These are phyloP conservation scores for Chaetomiaceae sp. DNA, from an alignment of 2,329 filamentous ascomycete genomes.

Conservation along the genomic window DNA sequence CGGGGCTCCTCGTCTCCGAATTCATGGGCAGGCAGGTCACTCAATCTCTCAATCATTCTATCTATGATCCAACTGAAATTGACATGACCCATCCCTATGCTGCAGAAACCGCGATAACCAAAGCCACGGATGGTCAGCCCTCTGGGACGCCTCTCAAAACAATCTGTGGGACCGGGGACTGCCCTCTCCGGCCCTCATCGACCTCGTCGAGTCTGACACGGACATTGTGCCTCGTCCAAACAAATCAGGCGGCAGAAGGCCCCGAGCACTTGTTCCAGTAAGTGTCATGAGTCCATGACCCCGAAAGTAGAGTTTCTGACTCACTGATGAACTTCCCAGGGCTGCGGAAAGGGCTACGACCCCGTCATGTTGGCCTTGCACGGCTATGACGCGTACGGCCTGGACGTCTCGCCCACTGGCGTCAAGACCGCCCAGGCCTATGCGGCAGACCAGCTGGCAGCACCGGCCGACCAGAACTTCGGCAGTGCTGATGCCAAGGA, in stretches of 20 bases:
- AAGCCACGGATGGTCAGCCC: not conserved
- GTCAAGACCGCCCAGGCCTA: constrained; percentile 21
- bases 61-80: too few relatives aligned
- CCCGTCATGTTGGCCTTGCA: constrained; percentile 51
- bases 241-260: not conserved
- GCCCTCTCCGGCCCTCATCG: not conserved
- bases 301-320: not conserved
- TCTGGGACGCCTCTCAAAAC: not conserved
- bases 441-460: constrained; percentile 10
- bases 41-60: too few relatives aligned
- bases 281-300: not conserved
- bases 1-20: too few relatives aligned
- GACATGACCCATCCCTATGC: too few relatives aligned
- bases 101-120: too few relatives aligned
- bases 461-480: constrained; percentile 11
- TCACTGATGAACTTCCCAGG: not conserved
- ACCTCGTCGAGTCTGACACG: not conserved
- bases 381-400: constrained; percentile 57
- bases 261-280: not conserved
- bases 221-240: not conserved
- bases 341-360: constrained; percentile 3
- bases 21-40: too few relatives aligned
- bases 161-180: not conserved
- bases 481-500: not conserved
- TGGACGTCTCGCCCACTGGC: constrained; percentile 46